Evolutionary conservation across 345 rosid genomes (phyloP), one percentile per base, ranked within the genome.

Genomic region (Gossypium rotundifolium): DNA sequence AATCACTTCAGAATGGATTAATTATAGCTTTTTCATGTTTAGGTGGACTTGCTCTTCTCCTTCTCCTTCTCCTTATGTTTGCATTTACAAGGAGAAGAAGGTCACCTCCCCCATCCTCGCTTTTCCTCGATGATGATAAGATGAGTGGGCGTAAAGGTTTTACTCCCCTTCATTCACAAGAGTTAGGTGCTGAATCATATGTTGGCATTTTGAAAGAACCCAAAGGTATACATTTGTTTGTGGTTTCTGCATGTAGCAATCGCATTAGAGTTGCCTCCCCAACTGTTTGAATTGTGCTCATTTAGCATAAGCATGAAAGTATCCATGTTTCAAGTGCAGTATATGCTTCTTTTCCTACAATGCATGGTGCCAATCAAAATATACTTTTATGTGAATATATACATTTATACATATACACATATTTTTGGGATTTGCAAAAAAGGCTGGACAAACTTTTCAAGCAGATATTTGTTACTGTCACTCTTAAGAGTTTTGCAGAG

Each of bases 81-180:
- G 63, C 90, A 52, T 14, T 87, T 49, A 65, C 88, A 44, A 83
- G 80, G 61, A 84, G 80, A 72, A 84, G 80, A 73, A 79, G 58
- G 71, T 62, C 77, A 66, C 45, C 87, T 76, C 72, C 85, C 64
- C 82, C 84, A 11, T 83, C 98, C 78, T 85, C 94, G 25, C 87
- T 88, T 84, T 90, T 90, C 79, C 80, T 88, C 16, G 98, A 95
- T 70, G 98, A 94, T 76, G 99, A 91, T 82, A 86, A 74, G 83
- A 85, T 73, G 42, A 82, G 87, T 77, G 77, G 79, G 46, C 83
- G 71, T 49, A 76, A 81, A 72, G 69, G 77, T 27, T 88, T 87
- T 74, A 80, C 90, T 16, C 84, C 91, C n/a, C 85, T 81, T 72
- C 62, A 86, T 14, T 85, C 92, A 12, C 87, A 77, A 53, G 91